Base-by-base conservation (phyloP, 140 eudicot genomes). In the Ambrosia hybrid region DNA sequence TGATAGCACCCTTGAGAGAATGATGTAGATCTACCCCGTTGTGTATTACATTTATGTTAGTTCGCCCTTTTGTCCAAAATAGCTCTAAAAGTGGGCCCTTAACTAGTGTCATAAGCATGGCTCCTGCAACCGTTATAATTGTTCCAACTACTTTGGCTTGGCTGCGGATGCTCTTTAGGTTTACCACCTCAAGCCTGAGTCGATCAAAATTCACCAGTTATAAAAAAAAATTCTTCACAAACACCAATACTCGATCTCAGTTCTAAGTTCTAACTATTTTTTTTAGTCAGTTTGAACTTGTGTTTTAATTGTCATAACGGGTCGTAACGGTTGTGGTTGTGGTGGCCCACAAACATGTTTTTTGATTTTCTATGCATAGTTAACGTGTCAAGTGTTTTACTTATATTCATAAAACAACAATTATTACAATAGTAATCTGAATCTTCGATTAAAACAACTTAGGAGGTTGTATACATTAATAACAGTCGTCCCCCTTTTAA, bases 61-160 rank as follows among this genome's bases (percentile, higher is more conserved):
- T 45, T 69, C 73, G 76, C 70, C 72, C 86, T 60, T 71, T 79
- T 49, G 96, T 85, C 97, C 96, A 85, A 56, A 88, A 83, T 5
- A 85, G 76, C 72, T 88, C 81, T 5, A 92, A 48, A 21, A 83
- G 51, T 0, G 98, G 98, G 57, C 98, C 98, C 76, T 76, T 85
- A 9, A 90, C 86, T 41, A 90, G 80, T 3, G 97, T 93, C 98
- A 93, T 93, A 82, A 93, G 80, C 98, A 93, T 93, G 68, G 98
- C 98, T 75, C 98, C 98, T 49, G 85, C 94, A 11, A 90, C 89
- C 0, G 98, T 90, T 38, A 89, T 87, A n/a, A 90, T 61, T 21
- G 97, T 93, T n/a, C 98, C 98, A n/a, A 88, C 67, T 68, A 93
- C 74, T 80, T 93, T 93, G 3, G 98, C 98, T 73, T 93, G 97